Evolutionary conservation across 2,329 filamentous ascomycete genomes (phyloP), one percentile per base, ranked within the genome.

Genomic region (Periglandula ipomoeae): DNA sequence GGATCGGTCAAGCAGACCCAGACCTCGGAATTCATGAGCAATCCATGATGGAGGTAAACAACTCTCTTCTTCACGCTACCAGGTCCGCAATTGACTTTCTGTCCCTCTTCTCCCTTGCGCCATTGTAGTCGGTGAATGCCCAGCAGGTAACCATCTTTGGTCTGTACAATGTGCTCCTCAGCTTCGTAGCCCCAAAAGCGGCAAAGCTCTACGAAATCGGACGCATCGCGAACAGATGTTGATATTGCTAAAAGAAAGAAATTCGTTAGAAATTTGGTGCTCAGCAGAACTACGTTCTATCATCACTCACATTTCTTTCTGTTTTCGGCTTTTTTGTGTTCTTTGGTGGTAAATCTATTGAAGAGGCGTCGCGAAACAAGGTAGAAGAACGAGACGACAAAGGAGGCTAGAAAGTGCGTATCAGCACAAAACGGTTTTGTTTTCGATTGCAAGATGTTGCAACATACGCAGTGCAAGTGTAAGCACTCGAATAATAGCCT

Each of bases 1-100:
- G 84, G 82, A 56, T 96, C 87, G 0, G 91, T 95, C 62, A 91
- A 70, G 61, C 89, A 94, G 8, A 97, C 88, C 93, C 93, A 98
- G 30, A 98, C 91, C 66, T 98, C 93, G 58, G 89, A 95, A 68
- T 96, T 97, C 93, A 98, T 98, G 61, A 98, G 78, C 50, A 98
- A 76, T 8, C 91, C 93, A 66, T 98, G 93, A 61, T 98, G 93
- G 54, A 98, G 72, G 65, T 97, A 98, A 6, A 93, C 83, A 44
- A 97, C 87, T 57, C 84, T 86, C 71, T 96, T 96, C 66, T 77
- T 78, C 24, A 86, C 58, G 59, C 83, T 84, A 32, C 76, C 74
- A 1, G 75, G 74, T 0, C 85, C 85, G 45, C 74, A 72, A 62
- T 96, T 96, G 58, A 95, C 85, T 54, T 80, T 79, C 47, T 75